Evolutionary conservation across 2,329 filamentous ascomycete species (phyloP).

Genomic region (Cladosporium sp.): DNA sequence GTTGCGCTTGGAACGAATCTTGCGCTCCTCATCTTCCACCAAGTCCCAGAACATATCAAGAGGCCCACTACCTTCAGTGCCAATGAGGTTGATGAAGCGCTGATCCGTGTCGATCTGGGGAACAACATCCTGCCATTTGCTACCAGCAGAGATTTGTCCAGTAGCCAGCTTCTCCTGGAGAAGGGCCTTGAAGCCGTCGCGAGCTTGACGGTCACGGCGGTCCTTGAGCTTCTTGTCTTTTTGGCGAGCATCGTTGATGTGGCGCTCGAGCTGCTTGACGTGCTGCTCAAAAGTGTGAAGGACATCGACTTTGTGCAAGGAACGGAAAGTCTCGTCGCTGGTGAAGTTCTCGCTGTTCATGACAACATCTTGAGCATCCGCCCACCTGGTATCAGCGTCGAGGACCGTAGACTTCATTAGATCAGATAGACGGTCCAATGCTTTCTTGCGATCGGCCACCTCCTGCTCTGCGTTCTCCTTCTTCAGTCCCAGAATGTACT

Average conservation of each 20-base stretch:
- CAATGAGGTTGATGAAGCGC: slow-evolving; percentile 78
- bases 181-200: slow-evolving; percentile 74
- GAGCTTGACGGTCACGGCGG: slow-evolving; percentile 77
- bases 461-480: slow-evolving; percentile 76
- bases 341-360: slow-evolving; percentile 73
- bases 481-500: slow-evolving; percentile 83
- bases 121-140: slow-evolving; percentile 82
- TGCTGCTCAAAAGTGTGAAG: slow-evolving; percentile 91
- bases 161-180: slow-evolving; percentile 68
- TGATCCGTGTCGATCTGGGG: slow-evolving; percentile 73
- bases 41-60: slow-evolving; percentile 95
- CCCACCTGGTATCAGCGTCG: slow-evolving; percentile 92
- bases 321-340: slow-evolving; percentile 77
- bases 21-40: slow-evolving; percentile 84
- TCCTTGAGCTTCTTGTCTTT: slow-evolving; percentile 77
- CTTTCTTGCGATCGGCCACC: slow-evolving; percentile 66
- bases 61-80: slow-evolving; percentile 60
- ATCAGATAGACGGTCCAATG: slow-evolving; percentile 76
- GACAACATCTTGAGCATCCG: slow-evolving; percentile 79
- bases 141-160: slow-evolving; percentile 82
- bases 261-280: slow-evolving; percentile 85
- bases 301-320: slow-evolving; percentile 82
- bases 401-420: slow-evolving; percentile 76
- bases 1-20: slow-evolving; percentile 29
- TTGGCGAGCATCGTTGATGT: slow-evolving; percentile 87